Percentiles rank a stretch among this genome's conserved stretches.
phyloP scores from a whole-genome alignment of 2,329 filamentous ascomycete species.

The Alternaria viburni region DNA sequence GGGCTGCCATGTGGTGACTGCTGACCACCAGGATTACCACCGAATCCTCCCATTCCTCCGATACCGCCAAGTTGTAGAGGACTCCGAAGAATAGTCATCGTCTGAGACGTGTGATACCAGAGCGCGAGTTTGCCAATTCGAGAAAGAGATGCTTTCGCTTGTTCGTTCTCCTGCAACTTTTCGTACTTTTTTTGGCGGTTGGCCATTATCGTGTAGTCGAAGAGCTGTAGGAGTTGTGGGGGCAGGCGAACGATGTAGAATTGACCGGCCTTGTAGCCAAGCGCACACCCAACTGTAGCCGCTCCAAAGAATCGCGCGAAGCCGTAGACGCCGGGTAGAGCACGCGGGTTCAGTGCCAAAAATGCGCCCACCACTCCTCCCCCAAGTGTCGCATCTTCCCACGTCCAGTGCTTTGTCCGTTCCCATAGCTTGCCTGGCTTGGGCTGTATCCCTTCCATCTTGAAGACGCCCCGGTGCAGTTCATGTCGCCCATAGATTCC shows the following conservation, averaged over 20 bases:
- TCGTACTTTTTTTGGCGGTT: constrained; percentile 6
- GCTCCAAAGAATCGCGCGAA: constrained; percentile 24
- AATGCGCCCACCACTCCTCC: constrained; percentile 23
- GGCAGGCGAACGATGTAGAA: neutral
- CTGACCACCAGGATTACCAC: neutral
- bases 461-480: constrained; percentile 27
- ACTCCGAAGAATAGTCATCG: neutral
- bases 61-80: constrained; percentile 4
- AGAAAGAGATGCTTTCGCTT: constrained; percentile 19
- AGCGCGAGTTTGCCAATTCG: constrained; percentile 16
- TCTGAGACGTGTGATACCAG: constrained; percentile 6
- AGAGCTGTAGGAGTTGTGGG: neutral
- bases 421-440: constrained; percentile 29
- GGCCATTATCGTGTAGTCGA: constrained; percentile 1
- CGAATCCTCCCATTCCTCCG: neutral
- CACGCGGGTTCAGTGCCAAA: constrained; percentile 19
- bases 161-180: constrained; percentile 11
- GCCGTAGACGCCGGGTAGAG: constrained; percentile 24
- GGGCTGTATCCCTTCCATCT: constrained; percentile 21
- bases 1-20: neutral
- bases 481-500: constrained; percentile 21
- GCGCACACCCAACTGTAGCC: constrained; percentile 20
- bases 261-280: constrained; percentile 12
- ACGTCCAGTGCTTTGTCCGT: constrained; percentile 21
- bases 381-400: constrained; percentile 20